A percentile compares a stretch with the other conserved stretches of the same genome.
Evolutionary conservation across 495 filamentous ascomycete species (phyloP).

Genomic region (Tetracladium setigerum): DNA sequence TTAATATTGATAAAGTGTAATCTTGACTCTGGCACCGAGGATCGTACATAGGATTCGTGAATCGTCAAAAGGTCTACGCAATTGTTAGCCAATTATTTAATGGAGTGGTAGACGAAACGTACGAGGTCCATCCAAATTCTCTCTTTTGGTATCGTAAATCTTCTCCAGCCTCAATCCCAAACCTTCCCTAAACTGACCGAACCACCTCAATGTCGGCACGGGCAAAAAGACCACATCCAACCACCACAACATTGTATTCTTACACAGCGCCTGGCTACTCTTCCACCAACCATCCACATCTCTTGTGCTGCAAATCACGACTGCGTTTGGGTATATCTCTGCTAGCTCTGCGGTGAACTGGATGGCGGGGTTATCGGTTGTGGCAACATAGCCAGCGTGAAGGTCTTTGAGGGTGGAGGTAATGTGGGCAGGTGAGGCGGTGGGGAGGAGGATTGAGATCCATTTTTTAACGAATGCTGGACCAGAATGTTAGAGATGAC

Average conservation of each 20-base stretch:
- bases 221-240: conserved; percentile 19
- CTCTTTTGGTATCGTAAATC: not conserved
- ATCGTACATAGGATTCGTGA: conserved; percentile 3
- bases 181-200: conserved; percentile 5
- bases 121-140: no score
- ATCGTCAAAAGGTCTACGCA: conserved; percentile 1
- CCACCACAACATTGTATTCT: conserved; percentile 21
- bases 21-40: conserved; percentile 1
- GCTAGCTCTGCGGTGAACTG: conserved; percentile 29
- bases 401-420: conserved; percentile 18
- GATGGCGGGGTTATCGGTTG: conserved; percentile 24
- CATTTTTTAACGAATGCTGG: conserved; percentile 23
- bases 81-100: no score
- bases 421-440: conserved; percentile 16
- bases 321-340: conserved; percentile 30
- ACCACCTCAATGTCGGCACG: conserved; percentile 23
- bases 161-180: conserved; percentile 3
- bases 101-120: no score
- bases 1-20: conserved; percentile 20
- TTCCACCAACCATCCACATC: conserved; percentile 25
- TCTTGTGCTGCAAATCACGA: conserved; percentile 27
- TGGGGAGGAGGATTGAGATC: conserved; percentile 22
- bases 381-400: conserved; percentile 27
- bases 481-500: not conserved
- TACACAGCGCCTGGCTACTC: conserved; percentile 22